Evolutionary conservation across 2,329 filamentous ascomycete species (phyloP), one percentile per base, ranked within the genome.

Genomic region (Penicillium aurantiogriseum): DNA sequence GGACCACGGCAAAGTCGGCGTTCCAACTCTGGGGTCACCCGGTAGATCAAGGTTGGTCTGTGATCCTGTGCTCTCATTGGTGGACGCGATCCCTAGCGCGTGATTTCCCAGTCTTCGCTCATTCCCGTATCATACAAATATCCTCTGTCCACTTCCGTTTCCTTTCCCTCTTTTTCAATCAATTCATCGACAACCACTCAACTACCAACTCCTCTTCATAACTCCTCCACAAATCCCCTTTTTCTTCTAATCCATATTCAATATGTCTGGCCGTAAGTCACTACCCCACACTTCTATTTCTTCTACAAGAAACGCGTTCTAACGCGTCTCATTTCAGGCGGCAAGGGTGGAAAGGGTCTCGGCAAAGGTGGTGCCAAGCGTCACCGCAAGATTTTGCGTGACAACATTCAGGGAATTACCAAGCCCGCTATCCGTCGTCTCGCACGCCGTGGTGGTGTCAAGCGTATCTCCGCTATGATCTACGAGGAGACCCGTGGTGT

Each of bases 351-450:
- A 78, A 96, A 96, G 88, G 92, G 92, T 79, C 91, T 96, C 81
- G 92, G 92, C 79, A 96, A 96, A 88, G 92, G 92, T 69, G 92
- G 92, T 80, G 93, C 93, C 81, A 97, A 97, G 90, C 92, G 92
- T 82, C 92, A 97, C 84, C 88, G 93, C 76, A 97, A 97, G 90
- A 97, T 97, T 85, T 86, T 97, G 80, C 91, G 92, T 82, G 92
- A 96, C 89, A 97, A 96, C 90, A 97, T 97, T 77, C 92, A 97
- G 84, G 92, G 92, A 83, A 97, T 97, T 77, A 97, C 92, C 76
- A 97, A 97, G 90, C 92, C 92, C 73, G 92, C 92, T 74, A 97
- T 97, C 81, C 89, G 92, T 75, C 92, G 92, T 95, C 92, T 97
- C 78, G 92, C 92, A 67, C 92, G 92, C 83, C 92, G 92, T 94